Percentiles rank a stretch among this genome's conserved stretches.
Evolutionary conservation across 1,284 basidiomycete species (phyloP).

Genomic region (Pascua sp.): DNA sequence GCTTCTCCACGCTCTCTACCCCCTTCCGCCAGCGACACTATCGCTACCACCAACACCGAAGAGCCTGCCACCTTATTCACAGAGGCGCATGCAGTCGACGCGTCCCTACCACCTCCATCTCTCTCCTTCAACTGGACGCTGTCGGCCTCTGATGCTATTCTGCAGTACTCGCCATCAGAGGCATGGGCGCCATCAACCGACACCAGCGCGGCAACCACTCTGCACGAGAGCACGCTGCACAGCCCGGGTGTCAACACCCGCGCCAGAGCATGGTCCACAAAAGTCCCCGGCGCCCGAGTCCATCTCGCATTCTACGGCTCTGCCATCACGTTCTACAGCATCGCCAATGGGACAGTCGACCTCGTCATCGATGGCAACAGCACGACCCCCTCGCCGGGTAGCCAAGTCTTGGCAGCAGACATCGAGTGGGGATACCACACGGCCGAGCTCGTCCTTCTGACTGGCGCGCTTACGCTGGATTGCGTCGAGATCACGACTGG

Average conservation of each 20-base stretch:
- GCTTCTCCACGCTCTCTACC: no score
- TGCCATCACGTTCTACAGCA: conserved; percentile 1
- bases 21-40: no score
- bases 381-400: background rate
- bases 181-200: background rate
- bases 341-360: background rate
- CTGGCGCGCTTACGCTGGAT: background rate
- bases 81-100: no score
- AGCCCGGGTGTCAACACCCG: background rate
- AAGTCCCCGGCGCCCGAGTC: background rate
- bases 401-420: background rate
- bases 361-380: conserved; percentile 7
- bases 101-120: no score
- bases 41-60: no score
- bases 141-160: conserved; percentile 4
- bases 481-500: background rate
- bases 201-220: no score
- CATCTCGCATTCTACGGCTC: background rate
- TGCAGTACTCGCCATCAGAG: background rate
- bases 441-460: background rate
- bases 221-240: background rate
- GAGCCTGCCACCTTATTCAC: no score
- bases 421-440: background rate
- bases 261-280: no score
- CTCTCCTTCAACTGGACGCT: conserved; percentile 11